These are phyloP conservation scores for Plasmodium vivax DNA, from an alignment of 169 alveolate genomes.

Conservation along the genomic window DNA sequence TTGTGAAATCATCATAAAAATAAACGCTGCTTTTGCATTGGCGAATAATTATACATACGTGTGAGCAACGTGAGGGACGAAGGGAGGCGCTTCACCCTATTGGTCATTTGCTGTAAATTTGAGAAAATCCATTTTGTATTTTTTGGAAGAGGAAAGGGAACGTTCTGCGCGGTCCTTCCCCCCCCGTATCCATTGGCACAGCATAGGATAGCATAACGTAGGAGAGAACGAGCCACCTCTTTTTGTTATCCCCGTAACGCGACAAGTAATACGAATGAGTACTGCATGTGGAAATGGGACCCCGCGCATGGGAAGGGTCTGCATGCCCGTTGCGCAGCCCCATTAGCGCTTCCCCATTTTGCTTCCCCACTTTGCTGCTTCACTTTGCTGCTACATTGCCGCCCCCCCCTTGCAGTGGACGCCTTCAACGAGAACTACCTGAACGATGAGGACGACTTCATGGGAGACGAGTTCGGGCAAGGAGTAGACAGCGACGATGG, in stretches of 20 bases:
- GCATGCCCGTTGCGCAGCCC: not conserved
- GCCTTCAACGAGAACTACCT: constrained; percentile 32
- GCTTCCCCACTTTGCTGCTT: not conserved
- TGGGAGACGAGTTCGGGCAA: constrained; percentile 85
- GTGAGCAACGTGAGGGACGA: not conserved
- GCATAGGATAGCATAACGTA: not conserved
- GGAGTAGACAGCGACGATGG: constrained; percentile 85
- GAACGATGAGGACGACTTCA: constrained; percentile 69
- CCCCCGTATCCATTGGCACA: not conserved
- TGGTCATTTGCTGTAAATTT: not conserved
- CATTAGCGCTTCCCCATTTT: not conserved
- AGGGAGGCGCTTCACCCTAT: not conserved
- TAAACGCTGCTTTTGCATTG: not conserved
- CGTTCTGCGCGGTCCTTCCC: not conserved
- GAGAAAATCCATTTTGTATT: constrained; percentile 6
- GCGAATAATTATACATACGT: not conserved
- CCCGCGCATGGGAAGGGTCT: not conserved
- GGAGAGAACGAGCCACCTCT: not conserved
- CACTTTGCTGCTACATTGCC: not conserved
- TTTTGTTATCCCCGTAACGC: not conserved
- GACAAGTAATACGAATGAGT: not conserved
- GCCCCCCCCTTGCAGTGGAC: constrained; percentile 21
- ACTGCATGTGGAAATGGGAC: not conserved
- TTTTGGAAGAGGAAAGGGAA: not conserved
- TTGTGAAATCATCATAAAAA: not conserved